phyloP scores from a whole-genome alignment of 192 early-diverging fungal genomes.

The Coemansia erecta region DNA sequence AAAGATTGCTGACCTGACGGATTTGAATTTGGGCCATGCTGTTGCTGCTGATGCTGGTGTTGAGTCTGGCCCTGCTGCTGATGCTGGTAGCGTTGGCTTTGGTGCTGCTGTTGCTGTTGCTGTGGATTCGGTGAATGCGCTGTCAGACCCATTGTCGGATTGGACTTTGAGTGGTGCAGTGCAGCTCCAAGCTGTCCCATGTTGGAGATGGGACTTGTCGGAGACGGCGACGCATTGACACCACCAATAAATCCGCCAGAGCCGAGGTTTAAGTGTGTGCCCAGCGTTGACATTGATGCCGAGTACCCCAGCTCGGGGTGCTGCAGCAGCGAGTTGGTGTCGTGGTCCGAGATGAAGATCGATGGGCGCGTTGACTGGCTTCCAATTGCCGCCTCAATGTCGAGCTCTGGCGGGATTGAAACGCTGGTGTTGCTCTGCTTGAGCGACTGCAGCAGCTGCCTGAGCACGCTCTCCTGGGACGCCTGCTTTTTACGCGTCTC shows the following conservation, averaged over 20 bases:
- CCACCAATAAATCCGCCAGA: slow-evolving; percentile 39
- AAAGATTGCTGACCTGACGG: slow-evolving; percentile 35
- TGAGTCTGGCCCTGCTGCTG: slow-evolving; percentile 21
- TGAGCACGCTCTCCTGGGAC: slow-evolving; percentile 65
- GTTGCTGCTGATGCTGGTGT: slow-evolving; percentile 12
- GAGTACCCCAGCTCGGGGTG: slow-evolving; percentile 48
- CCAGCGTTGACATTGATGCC: slow-evolving; percentile 41
- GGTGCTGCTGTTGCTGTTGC: slow-evolving; percentile 19
- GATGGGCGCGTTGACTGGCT: slow-evolving; percentile 47
- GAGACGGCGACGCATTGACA: slow-evolving; percentile 32
- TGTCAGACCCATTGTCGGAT: slow-evolving; percentile 27
- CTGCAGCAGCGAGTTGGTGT: slow-evolving; percentile 46
- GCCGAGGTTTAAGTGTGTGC: slow-evolving; percentile 44
- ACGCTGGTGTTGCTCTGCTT: slow-evolving; percentile 33
- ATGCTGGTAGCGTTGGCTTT: slow-evolving; percentile 14
- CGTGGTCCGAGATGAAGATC: slow-evolving; percentile 54
- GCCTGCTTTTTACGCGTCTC: slow-evolving; percentile 71
- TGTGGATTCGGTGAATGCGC: slow-evolving; percentile 11
- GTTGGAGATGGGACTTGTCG: slow-evolving; percentile 43
- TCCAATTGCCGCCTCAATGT: slow-evolving; percentile 45
- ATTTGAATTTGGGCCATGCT: slow-evolving; percentile 7
- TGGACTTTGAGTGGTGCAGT: slow-evolving; percentile 45
- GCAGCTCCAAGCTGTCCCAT: slow-evolving; percentile 41
- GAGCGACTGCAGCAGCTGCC: slow-evolving; percentile 59
- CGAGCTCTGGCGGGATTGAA: slow-evolving; percentile 38